These are phyloP conservation scores for Clarireedia hainanense DNA, from an alignment of 2,329 filamentous ascomycete genomes.

Conservation along the genomic window DNA sequence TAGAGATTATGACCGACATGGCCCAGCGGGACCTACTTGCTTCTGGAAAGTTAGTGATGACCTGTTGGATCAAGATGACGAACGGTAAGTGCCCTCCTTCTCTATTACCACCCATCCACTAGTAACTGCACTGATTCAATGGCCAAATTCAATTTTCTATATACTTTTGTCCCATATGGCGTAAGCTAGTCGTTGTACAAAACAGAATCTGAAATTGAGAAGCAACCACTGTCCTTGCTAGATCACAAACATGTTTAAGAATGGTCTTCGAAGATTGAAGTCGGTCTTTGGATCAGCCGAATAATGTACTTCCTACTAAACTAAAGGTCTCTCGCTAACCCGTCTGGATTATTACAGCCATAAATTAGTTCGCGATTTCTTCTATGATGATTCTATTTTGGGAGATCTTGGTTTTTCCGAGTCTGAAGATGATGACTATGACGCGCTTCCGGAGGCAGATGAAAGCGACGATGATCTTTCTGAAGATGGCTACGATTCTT, in stretches of 20 bases:
- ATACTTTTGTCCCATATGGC: too few species aligned
- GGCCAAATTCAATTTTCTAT: too few species aligned
- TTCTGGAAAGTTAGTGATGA: slow-evolving; percentile 67
- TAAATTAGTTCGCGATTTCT: background rate
- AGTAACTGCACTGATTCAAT: background rate
- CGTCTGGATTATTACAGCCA: background rate
- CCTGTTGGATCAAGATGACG: slow-evolving; percentile 22
- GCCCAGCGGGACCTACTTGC: slow-evolving; percentile 65
- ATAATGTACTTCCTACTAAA: background rate
- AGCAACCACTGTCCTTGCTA: too few species aligned
- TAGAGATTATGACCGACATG: slow-evolving; percentile 58
- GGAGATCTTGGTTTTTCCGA: background rate
- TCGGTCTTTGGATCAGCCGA: too few species aligned
- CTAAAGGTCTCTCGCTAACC: background rate
- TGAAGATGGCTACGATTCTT: too few species aligned
- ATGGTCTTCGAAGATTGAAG: too few species aligned
- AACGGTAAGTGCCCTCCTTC: background rate
- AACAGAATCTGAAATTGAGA: too few species aligned
- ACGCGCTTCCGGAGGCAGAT: background rate
- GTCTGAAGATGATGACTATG: background rate
- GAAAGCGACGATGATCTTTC: too few species aligned
- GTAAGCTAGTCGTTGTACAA: too few species aligned
- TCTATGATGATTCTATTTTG: background rate
- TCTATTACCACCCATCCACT: background rate
- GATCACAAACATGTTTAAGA: too few species aligned